Base-by-base conservation (phyloP, 139 green algal species). In the Picochlorum sp. region DNA sequence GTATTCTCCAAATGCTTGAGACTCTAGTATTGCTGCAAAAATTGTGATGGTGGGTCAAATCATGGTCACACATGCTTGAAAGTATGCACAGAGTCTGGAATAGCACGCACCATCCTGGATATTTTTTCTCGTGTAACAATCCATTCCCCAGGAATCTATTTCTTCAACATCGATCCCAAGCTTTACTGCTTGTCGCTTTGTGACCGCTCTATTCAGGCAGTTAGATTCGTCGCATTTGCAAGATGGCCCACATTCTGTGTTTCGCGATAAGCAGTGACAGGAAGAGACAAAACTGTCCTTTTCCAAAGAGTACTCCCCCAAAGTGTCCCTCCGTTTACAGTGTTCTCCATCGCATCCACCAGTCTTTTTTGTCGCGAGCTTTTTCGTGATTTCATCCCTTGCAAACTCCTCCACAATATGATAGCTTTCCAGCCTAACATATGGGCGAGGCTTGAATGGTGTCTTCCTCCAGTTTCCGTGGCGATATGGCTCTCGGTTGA, bases 101-200 rank as follows among this genome's bases (percentile, higher is more conserved):
- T 11, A 21, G 15, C 47, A 54, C 47, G 15, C 15, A 54, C 47
- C 86, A 28, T 92, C 83, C 21, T 79, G 74, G 13, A 93, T 82
- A 79, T 92, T 92, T 24, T 71, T 57, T 11, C 86, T 75, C 2
- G 82, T 90, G 67, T 94, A 95, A 66, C 82, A 89, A 79, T 95
- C 87, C 61, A 95, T 83, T 56, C 87, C 87, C 87, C 87, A 95
- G 41, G 71, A 69, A 72, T 95, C 72, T 30, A 87, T 68, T 73
- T 95, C 85, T 13, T 66, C 16, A 26, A 91, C 76, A 37, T 95
- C 84, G 18, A 18, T 3, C 0, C 73, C 81, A 49, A 89, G 52
- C 50, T 45, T 23, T 32, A 91, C 65, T 3, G 62, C 61, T 2
- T 61, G n/a, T 1, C 83, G 69, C 2, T 49, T 16, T 13, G 24